Base-by-base conservation (phyloP, 805 yeast genomes). In the Pichia manshurica region DNA sequence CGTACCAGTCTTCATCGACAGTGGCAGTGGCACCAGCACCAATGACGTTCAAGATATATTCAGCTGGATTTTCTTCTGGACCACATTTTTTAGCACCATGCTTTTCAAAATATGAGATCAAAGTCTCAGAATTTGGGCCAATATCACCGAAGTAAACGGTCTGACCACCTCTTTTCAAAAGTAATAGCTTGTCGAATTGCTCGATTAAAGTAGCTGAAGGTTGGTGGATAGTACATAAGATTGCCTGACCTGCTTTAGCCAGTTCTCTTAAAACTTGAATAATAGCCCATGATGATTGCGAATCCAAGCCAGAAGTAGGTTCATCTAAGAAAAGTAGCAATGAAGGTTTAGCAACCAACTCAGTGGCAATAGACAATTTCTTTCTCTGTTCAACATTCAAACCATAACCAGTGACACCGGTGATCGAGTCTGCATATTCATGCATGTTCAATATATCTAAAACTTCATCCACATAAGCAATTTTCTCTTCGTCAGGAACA, bases 1-100 rank as follows among this genome's bases (percentile, higher is more conserved):
- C 77, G 61, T 71, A 69, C 82, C 86, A 85, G 62, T 85, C 82
- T 44, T 73, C 73, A 28, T 64, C 60, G n/a, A 74, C 77, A 46
- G 68, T 58, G 3, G 87, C 82, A 28, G 87, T 82, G 3, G 91
- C 88, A 61, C 87, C 90, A 34, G 91, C 90, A 51, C 91, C 91
- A 63, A 85, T 81, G 49, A 78, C 79, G 51, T 81, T 81, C 56
- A 84, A 67, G 65, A 83, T 80, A 69, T 82, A 84, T 63, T 83
- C 90, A 34, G 89, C 89, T 23, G 90, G 89, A 54, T 84, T 84
- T 47, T 81, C 88, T 33, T 68, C 64, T 13, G 62, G 63, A 32
- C 68, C 72, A 70, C 93, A 85, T 45, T 74, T 72, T 49, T 81
- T 77, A 37, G 90, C 89, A 33, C 95, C 79, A 51, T 72, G 59